A percentile compares a stretch with the other conserved stretches of the same genome.
Conservation (phyloP, 805 yeast genomes). For the Phaffomyces opuntiae region DNA sequence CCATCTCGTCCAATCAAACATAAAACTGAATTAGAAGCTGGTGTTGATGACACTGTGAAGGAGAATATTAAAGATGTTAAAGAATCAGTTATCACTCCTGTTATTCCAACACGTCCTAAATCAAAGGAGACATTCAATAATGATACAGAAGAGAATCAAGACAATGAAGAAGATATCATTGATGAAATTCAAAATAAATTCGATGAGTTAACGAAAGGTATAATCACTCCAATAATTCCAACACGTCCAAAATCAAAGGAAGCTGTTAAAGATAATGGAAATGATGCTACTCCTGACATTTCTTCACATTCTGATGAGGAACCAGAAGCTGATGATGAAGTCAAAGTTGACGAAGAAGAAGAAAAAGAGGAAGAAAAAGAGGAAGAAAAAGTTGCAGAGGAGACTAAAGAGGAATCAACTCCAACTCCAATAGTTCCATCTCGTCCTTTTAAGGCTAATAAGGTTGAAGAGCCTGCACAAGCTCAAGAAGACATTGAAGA, state of each 20-base stretch:
- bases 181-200: too few relatives aligned
- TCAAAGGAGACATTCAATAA: background rate
- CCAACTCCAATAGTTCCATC: too few relatives aligned
- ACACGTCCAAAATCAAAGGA: too few relatives aligned
- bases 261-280: too few relatives aligned
- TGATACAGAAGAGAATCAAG: background rate
- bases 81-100: background rate
- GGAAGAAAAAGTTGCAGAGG: background rate
- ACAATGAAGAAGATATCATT: background rate
- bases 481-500: background rate
- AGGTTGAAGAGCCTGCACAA: background rate
- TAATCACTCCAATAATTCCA: too few relatives aligned
- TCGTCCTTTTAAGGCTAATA: background rate
- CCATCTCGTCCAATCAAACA: background rate
- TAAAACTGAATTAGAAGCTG: background rate
- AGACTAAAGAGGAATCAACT: background rate
- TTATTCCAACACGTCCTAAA: background rate
- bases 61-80: background rate
- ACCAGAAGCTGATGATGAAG: constrained; percentile 1
- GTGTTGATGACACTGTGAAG: background rate
- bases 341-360: background rate
- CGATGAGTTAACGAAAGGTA: too few relatives aligned
- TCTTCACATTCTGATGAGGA: background rate
- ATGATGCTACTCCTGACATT: too few relatives aligned
- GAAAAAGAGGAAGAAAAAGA: background rate